Base-by-base conservation (phyloP, 768 basidiomycete species). In the Pleurotus tuber-regium region DNA sequence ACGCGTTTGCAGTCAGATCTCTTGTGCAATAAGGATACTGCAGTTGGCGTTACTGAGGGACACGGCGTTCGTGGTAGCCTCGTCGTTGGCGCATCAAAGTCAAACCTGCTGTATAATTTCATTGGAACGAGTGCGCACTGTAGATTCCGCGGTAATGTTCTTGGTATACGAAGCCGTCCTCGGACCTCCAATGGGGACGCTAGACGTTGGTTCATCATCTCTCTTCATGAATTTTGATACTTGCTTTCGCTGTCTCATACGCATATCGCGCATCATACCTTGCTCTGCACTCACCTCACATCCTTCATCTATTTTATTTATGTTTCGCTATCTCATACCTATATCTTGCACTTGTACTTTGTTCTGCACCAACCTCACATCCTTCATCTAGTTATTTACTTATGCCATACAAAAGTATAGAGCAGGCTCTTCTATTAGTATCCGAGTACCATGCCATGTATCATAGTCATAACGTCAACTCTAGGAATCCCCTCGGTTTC, bases 131-230 rank as follows among this genome's bases (percentile, higher is more conserved):
- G 84, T 99, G 82, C 86, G 97, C 43, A 94, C 98, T 52, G 91
- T 99, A 5, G 98, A 99, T 59, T 95, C 96, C 0, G 89, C 88
- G 1, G 91, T 95, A 57, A 98, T 98, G 96, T 99, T 87, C 71
- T 85, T 84, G 54, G 93, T 97, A 63, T 98, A 98, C 62, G 95
- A 98, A 66, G 83, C 86, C 21, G 73, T 86, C 25, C 71, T 95
- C 25, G n/a, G n/a, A n/a, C n/a, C n/a, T n/a, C n/a, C 75, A 83
- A 33, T 90, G 83, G 84, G 72, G 73, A 31, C 30, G 46, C n/a
- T 47, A 47, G 46, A n/a, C n/a, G n/a, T n/a, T n/a, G 11, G 4
- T 7, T 21, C 31, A 28, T 26, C 30, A 12, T 18, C 31, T 16
- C 16, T 19, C 14, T 47, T 47, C n/a, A n/a, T 36, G 14, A 14